Evolutionary conservation across 2,329 filamentous ascomycete genomes (phyloP).

Genomic region (Cryphonectria japonica): DNA sequence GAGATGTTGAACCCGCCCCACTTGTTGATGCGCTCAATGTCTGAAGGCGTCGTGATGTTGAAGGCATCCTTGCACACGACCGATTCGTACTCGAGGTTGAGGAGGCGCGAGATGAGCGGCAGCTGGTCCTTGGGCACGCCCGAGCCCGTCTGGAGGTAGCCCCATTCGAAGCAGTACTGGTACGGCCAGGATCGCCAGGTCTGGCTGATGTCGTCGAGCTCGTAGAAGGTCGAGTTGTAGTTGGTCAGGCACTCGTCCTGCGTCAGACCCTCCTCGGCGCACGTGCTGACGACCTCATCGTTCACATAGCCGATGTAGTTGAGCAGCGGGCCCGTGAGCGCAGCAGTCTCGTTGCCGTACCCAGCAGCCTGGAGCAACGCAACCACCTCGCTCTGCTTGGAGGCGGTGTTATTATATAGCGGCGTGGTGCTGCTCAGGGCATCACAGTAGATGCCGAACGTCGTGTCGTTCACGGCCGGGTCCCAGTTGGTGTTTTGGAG

Average conservation of each 20-base stretch:
- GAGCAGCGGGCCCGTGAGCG: slow-evolving; percentile 49
- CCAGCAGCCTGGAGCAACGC: slow-evolving; percentile 48
- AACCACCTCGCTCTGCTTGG: slow-evolving; percentile 41
- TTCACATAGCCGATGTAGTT: slow-evolving; percentile 56
- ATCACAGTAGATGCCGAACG: slow-evolving; percentile 53
- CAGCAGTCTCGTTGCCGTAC: slow-evolving; percentile 42
- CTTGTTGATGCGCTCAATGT: slow-evolving; percentile 72
- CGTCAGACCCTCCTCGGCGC: slow-evolving; percentile 28
- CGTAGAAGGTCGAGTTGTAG: slow-evolving; percentile 41
- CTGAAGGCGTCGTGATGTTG: slow-evolving; percentile 66
- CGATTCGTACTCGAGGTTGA: slow-evolving; percentile 66
- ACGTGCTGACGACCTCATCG: slow-evolving; percentile 34
- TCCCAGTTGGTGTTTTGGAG: slow-evolving; percentile 60
- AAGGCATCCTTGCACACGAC: slow-evolving; percentile 69
- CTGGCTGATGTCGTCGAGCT: slow-evolving; percentile 42
- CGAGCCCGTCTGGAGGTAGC: slow-evolving; percentile 75
- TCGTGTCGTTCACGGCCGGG: slow-evolving; percentile 45
- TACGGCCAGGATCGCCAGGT: slow-evolving; percentile 54
- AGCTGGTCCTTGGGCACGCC: slow-evolving; percentile 66
- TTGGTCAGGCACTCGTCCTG: slow-evolving; percentile 46
- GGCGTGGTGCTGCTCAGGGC: slow-evolving; percentile 47
- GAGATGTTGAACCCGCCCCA: slow-evolving; percentile 74
- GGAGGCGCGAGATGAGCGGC: slow-evolving; percentile 72
- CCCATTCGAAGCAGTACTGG: slow-evolving; percentile 69
- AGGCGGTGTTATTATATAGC: slow-evolving; percentile 47